Base-by-base conservation (phyloP, 2,329 filamentous ascomycete species). In the Chaetomium strumarium region DNA sequence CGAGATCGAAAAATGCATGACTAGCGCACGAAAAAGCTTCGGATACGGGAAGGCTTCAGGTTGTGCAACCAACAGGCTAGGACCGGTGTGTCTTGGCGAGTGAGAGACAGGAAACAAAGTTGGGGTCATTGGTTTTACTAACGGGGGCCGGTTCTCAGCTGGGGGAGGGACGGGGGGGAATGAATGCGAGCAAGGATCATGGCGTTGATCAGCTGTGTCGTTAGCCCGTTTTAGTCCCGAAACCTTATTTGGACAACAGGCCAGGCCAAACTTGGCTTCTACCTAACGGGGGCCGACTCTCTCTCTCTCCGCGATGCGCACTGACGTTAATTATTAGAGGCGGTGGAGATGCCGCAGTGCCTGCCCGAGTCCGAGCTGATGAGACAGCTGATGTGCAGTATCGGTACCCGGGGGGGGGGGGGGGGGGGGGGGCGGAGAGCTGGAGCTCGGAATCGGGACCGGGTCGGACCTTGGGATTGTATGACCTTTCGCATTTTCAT, bases 221-320 rank as follows among this genome's bases (percentile, higher is more conserved):
- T 52, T 52, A 38, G 51, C 49, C 46, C 46, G 45, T 50, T 55
- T 55, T 58, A 55, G 53, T 54, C 53, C 57, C 55, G 49, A 60
- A 60, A 61, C 57, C 57, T 61, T 61, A 61, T 58, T 61, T 60
- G 42, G 56, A 61, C 59, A 55, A 50, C 59, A 59, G 41, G 44
- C 46, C 59, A 59, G 41, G 44, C 46, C 31, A 50, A 50, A 29
- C 43, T n/a, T 16, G 39, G 30, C 30, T 17, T 39, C n/a, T n/a
- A n/a, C n/a, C n/a, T 33, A 16, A 40, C 9, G 12, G 11, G 4
- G 19, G 7, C 37, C 14, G 24, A 24, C 31, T 17, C 19, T 40
- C 20, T 40, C 31, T 13, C n/a, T n/a, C n/a, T n/a, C n/a, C n/a
- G n/a, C n/a, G n/a, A 12, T 16, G 7, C 12, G 12, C 14, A 37